These are phyloP conservation scores for Lavandula angustifolia DNA, from an alignment of 257 asterid genomes.

Conservation along the genomic window DNA sequence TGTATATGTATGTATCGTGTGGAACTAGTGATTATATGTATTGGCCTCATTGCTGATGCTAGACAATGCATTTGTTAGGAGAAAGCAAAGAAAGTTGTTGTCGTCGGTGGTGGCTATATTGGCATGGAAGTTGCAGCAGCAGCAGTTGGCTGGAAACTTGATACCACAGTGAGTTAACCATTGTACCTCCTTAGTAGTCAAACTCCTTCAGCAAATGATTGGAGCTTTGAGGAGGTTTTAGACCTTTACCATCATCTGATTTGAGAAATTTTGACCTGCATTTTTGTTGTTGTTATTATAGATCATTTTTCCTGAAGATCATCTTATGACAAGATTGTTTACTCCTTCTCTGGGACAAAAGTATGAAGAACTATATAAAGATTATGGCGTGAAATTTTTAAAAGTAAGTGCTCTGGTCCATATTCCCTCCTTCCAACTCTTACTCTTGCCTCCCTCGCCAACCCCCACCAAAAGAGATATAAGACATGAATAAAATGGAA, in stretches of 20 bases:
- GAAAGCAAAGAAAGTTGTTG: slow-evolving; percentile 79
- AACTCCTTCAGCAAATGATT: slow-evolving; percentile 6
- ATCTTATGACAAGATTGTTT: slow-evolving; percentile 77
- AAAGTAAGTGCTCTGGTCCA: slow-evolving; percentile 57
- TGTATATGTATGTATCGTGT: neutral
- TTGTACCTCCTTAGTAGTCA: slow-evolving; percentile 10
- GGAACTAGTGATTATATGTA: neutral
- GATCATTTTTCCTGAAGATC: slow-evolving; percentile 87
- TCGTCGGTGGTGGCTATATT: slow-evolving; percentile 97
- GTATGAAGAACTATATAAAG: slow-evolving; percentile 78
- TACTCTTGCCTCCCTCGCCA: slow-evolving; percentile 10
- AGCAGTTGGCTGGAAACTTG: slow-evolving; percentile 89
- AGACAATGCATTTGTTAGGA: slow-evolving; percentile 43
- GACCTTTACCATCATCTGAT: neutral
- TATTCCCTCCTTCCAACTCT: slow-evolving; percentile 19
- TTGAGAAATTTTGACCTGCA: slow-evolving; percentile 26
- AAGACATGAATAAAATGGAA: slow-evolving; percentile 9
- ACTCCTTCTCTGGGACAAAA: slow-evolving; percentile 85
- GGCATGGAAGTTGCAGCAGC: slow-evolving; percentile 99
- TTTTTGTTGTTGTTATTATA: slow-evolving; percentile 29
- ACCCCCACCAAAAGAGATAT: neutral
- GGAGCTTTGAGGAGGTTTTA: neutral
- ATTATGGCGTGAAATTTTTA: slow-evolving; percentile 74
- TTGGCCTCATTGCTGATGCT: slow-evolving; percentile 4
- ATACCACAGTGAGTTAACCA: slow-evolving; percentile 74